Evolutionary conservation across 1,284 basidiomycete species (phyloP), one percentile per base, ranked within the genome.

Genomic region (Thelephora terrestris): DNA sequence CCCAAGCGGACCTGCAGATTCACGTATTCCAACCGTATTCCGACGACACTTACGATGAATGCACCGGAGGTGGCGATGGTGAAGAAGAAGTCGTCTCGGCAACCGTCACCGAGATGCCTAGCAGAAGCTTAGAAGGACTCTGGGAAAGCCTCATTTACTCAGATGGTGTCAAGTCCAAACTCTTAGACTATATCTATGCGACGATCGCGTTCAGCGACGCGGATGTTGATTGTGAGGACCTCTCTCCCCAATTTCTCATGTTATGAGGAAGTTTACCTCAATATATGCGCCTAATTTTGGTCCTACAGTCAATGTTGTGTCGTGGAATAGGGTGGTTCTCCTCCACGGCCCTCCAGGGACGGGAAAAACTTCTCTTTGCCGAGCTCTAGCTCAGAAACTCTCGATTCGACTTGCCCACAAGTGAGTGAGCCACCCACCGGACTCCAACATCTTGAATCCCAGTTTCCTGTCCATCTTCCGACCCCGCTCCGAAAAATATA

Each of bases 271-370:
- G 9, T 45, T 50, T 27, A 5, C 40, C 6, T 27, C 29, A 24
- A n/a, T 35, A 42, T 44, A 50, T 55, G 37, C 54, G 48, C 38
- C 38, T 46, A 25, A 46, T 47, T 47, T 37, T 39, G 34, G 42
- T 5, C 25, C 16, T 51, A 7, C 50, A 89, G 86, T 85, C 63
- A 95, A 98, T 59, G 73, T 98, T 21, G 83, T 98, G 21, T 85
- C 91, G 0, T 97, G 93, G 91, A 98, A 97, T 63, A 80, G 94
- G 2, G 84, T 99, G 2, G 85, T 97, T 0, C 71, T 99, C 1
- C 73, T 99, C 12, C 94, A 99, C 63, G 96, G 96, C 0, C 96
- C 96, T 10, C 95, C 96, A 0, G 95, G 96, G 0, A 99, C 96
- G 0, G 96, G 96, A 17, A 99, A 99, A 68, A 99, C 96, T 0